Conservation (phyloP, 2,329 filamentous ascomycete species). For the Metarhizium guizhouense region DNA sequence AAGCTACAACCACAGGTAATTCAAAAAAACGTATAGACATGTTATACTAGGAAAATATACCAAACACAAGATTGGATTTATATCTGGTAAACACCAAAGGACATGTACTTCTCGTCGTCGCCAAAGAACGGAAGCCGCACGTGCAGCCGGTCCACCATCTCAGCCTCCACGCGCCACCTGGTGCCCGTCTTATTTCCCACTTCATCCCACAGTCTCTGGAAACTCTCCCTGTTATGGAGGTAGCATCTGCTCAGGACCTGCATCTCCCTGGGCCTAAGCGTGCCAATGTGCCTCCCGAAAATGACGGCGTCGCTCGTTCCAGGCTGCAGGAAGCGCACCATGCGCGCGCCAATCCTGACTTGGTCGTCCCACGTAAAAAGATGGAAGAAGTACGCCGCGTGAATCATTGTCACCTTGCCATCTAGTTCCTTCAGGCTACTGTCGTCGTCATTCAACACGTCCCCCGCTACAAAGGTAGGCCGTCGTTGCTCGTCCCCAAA, state of each 20-base stretch:
- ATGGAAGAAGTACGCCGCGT: constrained; percentile 26
- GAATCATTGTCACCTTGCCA: constrained; percentile 24
- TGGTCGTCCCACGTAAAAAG: constrained; percentile 26
- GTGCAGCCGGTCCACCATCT: constrained; percentile 2
- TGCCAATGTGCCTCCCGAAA: constrained; percentile 33
- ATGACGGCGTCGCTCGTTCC: constrained; percentile 25
- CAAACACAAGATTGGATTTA: too few species aligned
- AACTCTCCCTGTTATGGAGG: constrained; percentile 23
- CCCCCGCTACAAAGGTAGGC: not conserved
- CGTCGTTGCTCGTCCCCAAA: constrained; percentile 36
- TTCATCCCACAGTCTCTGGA: constrained; percentile 34
- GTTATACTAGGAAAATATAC: too few species aligned
- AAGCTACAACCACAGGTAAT: too few species aligned
- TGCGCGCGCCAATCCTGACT: constrained; percentile 20
- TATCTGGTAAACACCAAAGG: not conserved
- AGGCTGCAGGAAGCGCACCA: constrained; percentile 23
- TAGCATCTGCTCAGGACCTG: constrained; percentile 22
- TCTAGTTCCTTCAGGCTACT: constrained; percentile 12
- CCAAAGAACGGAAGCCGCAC: not conserved
- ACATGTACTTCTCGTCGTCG: not conserved
- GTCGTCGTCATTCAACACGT: not conserved
- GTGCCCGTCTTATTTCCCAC: constrained; percentile 32
- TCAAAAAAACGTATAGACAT: too few species aligned
- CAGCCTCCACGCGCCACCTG: constrained; percentile 26
- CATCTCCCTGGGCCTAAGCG: constrained; percentile 12